A percentile compares a stretch with the other conserved stretches of the same genome.
phyloP scores from a whole-genome alignment of 192 early-diverging fungal genomes.

The Podila epicladia region DNA sequence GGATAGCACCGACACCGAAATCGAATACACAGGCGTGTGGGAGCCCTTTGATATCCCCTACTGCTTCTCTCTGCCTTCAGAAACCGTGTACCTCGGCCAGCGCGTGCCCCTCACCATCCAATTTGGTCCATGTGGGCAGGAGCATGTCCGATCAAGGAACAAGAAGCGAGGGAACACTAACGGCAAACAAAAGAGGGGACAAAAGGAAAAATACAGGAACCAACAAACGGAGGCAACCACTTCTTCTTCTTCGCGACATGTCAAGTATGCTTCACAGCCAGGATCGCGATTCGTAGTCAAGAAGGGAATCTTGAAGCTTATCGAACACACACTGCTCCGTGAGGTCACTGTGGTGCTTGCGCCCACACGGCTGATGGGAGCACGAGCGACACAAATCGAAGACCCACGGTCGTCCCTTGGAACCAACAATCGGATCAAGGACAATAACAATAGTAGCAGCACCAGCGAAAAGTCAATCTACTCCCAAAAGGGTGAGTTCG shows the following conservation, averaged over 20 bases:
- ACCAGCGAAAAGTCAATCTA: neutral
- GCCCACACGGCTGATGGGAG: neutral
- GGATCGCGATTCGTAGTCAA: constrained; percentile 35
- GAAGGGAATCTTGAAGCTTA: constrained; percentile 34
- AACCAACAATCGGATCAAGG: neutral
- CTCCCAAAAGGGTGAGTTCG: neutral
- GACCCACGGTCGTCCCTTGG: neutral
- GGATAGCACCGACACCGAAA: neutral
- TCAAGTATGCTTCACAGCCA: neutral
- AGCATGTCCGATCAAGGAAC: neutral
- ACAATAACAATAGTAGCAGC: neutral
- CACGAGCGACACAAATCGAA: neutral
- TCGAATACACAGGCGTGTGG: constrained; percentile 44
- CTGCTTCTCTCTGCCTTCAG: constrained; percentile 27
- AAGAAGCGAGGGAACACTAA: neutral
- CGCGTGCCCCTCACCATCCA: constrained; percentile 23
- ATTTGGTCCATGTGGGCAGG: constrained; percentile 1
- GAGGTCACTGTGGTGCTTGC: constrained; percentile 19
- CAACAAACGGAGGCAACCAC: neutral
- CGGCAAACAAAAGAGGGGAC: neutral
- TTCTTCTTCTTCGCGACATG: too few species aligned
- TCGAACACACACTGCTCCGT: constrained; percentile 36
- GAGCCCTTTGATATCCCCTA: constrained; percentile 42
- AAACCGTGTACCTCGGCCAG: constrained; percentile 29
- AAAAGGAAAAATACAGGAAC: neutral